phyloP scores from a whole-genome alignment of 2,329 filamentous ascomycete species.

The Shiraia bambusicola region DNA sequence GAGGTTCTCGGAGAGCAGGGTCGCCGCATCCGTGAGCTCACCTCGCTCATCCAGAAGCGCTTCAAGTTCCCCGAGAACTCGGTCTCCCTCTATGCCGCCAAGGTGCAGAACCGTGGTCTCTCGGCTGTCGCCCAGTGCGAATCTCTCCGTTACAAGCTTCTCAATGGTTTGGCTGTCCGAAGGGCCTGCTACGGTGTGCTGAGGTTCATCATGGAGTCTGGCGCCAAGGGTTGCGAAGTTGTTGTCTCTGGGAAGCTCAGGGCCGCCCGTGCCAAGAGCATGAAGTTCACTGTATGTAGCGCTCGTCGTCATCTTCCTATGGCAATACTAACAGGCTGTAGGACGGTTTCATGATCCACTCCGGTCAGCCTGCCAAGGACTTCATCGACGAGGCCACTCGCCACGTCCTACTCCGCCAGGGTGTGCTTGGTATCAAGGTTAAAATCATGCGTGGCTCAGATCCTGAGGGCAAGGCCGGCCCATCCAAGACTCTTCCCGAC shows the following conservation, averaged over 20 bases:
- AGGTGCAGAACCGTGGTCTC: constrained; percentile 99
- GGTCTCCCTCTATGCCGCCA: constrained; percentile 98
- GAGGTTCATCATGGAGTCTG: constrained; percentile 99
- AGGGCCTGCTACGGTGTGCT: constrained; percentile 99
- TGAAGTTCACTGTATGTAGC: constrained; percentile 93
- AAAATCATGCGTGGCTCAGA: constrained; percentile 99
- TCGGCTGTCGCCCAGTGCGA: constrained; percentile 99
- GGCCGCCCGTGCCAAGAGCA: constrained; percentile 98
- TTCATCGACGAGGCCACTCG: constrained; percentile 99
- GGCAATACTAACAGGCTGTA: constrained; percentile 35
- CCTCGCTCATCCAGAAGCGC: constrained; percentile 99
- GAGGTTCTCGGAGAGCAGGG: constrained; percentile 99
- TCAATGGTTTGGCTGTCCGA: constrained; percentile 98
- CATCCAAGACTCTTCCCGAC: constrained; percentile 95
- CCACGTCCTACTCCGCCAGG: constrained; percentile 99
- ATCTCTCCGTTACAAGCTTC: constrained; percentile 99
- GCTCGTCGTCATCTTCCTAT: background rate
- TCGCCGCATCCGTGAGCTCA: constrained; percentile 99
- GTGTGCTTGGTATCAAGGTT: constrained; percentile 99
- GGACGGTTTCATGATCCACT: constrained; percentile 99
- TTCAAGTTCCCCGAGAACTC: constrained; percentile 99
- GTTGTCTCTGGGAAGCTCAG: constrained; percentile 99
- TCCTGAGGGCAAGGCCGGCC: constrained; percentile 97
- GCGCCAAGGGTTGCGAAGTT: constrained; percentile 99
- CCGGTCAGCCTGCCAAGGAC: constrained; percentile 98